A percentile compares a stretch with the other conserved stretches of the same genome.
phyloP scores from a whole-genome alignment of 108 stramenopile genomes.

The Discostella pseudostelligera region DNA sequence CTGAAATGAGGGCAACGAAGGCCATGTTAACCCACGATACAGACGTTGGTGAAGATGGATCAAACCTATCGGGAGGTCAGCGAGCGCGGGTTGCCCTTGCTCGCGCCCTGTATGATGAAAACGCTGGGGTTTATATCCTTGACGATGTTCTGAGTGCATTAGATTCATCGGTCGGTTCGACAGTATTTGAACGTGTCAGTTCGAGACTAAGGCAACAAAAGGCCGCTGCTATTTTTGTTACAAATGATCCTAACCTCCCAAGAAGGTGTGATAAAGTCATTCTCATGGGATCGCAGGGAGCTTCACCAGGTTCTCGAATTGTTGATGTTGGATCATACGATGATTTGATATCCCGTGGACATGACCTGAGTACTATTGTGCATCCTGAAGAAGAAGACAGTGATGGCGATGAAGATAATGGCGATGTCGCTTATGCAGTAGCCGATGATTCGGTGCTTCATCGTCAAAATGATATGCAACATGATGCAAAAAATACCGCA shows the following conservation, averaged over 20 bases:
- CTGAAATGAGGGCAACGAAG: neutral
- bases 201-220: constrained; percentile 49
- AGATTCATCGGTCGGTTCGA: constrained; percentile 70
- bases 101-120: constrained; percentile 89
- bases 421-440: neutral
- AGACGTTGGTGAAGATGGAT: constrained; percentile 75
- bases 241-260: constrained; percentile 78
- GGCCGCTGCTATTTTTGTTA: constrained; percentile 71
- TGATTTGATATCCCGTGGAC: constrained; percentile 64
- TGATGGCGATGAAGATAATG: constrained; percentile 14
- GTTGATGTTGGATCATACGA: constrained; percentile 75
- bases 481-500: constrained; percentile 46
- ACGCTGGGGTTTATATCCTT: constrained; percentile 84
- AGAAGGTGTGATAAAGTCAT: constrained; percentile 74
- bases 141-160: constrained; percentile 92
- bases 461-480: constrained; percentile 27
- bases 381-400: constrained; percentile 14
- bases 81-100: constrained; percentile 93
- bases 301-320: constrained; percentile 54
- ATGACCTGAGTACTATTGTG: constrained; percentile 47
- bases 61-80: constrained; percentile 83
- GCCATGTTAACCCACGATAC: constrained; percentile 62
- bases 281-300: constrained; percentile 52
- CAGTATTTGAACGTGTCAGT: constrained; percentile 66
- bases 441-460: constrained; percentile 35